Evolutionary conservation across 768 basidiomycete genomes (phyloP).

Genomic region (Coprinopsis sp.): DNA sequence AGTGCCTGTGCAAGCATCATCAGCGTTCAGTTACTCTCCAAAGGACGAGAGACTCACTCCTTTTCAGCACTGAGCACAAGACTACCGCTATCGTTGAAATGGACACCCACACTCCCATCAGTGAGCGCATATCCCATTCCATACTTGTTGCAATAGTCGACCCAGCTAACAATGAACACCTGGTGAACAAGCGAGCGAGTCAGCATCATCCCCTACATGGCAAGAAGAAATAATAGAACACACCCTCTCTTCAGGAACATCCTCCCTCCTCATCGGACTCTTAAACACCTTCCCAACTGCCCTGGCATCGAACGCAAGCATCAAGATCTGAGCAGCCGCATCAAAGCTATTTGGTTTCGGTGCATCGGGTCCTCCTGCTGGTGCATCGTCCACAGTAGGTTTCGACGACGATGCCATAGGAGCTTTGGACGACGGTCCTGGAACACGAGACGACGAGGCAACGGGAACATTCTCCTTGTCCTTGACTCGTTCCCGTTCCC

Average conservation of each 20-base stretch:
- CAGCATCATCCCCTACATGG: too few species aligned
- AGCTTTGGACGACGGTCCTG: too few species aligned
- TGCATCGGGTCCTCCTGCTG: constrained; percentile 13
- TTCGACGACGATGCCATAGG: not conserved
- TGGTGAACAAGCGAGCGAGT: too few species aligned
- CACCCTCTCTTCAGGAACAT: constrained; percentile 58
- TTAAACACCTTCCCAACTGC: constrained; percentile 56
- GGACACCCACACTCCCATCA: constrained; percentile 90
- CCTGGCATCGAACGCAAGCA: constrained; percentile 65
- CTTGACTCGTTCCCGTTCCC: not conserved
- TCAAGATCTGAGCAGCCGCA: constrained; percentile 46
- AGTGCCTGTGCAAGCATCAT: constrained; percentile 50
- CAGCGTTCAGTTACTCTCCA: constrained; percentile 7
- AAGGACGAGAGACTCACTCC: constrained; percentile 48
- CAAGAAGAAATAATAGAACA: too few species aligned
- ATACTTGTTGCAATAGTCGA: constrained; percentile 98
- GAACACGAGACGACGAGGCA: constrained; percentile 3
- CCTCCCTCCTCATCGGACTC: constrained; percentile 10
- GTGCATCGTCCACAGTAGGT: constrained; percentile 7
- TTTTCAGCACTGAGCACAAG: constrained; percentile 84
- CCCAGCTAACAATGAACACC: constrained; percentile 97
- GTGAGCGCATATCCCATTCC: constrained; percentile 99
- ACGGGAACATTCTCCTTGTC: constrained; percentile 32
- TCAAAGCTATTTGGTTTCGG: constrained; percentile 58
- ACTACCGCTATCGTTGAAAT: constrained; percentile 94